A percentile compares a stretch with the other conserved stretches of the same genome.
These are phyloP conservation scores for Capsicum chinense DNA, from an alignment of 257 asterid species.

Conservation along the genomic window DNA sequence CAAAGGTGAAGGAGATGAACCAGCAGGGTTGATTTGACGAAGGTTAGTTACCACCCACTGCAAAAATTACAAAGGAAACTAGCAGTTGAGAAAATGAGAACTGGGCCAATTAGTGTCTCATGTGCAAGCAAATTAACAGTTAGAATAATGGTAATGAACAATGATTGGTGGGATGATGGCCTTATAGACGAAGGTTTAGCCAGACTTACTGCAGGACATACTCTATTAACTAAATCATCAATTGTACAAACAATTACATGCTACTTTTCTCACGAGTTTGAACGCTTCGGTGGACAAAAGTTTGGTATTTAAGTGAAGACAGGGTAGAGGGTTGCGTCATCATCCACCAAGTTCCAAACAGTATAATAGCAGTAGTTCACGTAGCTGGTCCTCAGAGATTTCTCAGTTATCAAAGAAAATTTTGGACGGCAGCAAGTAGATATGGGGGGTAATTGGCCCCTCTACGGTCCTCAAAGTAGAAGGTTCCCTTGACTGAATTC, in stretches of 20 bases:
- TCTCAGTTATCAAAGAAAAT: background rate
- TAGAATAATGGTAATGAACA: background rate
- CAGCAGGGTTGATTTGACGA: conserved; percentile 55
- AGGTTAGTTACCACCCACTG: conserved; percentile 98
- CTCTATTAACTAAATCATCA: background rate
- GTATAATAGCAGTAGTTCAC: background rate
- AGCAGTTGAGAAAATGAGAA: background rate
- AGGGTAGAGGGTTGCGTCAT: background rate
- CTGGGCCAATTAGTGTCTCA: background rate
- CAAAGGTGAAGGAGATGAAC: conserved; percentile 65
- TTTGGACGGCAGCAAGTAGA: background rate
- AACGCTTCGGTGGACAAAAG: background rate
- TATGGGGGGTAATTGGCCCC: background rate
- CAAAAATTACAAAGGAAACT: conserved; percentile 20
- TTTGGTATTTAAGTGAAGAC: background rate
- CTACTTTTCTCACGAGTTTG: background rate
- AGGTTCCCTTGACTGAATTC: background rate
- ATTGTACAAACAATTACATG: background rate
- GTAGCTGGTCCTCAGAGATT: background rate
- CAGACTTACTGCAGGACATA: background rate
- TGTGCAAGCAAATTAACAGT: background rate
- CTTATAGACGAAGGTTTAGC: background rate
- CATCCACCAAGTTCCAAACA: background rate
- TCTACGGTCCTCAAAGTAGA: background rate
- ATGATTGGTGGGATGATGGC: background rate